phyloP scores from a whole-genome alignment of 1,284 basidiomycete species.

The Phaffia rhodozyma region DNA sequence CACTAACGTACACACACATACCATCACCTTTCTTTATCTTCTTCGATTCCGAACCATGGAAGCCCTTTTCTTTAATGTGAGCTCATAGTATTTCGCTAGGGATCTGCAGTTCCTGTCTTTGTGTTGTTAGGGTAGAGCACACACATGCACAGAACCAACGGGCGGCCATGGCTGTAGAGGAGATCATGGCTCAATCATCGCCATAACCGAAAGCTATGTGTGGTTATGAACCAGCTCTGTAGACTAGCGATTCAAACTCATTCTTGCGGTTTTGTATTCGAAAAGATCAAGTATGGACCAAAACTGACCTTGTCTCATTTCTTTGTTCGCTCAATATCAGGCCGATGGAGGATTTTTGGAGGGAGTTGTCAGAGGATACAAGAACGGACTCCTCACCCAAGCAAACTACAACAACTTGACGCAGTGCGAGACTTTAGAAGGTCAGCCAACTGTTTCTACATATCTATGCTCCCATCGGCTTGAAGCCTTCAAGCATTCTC shows the following conservation, averaged over 20 bases:
- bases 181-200: not conserved
- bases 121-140: not conserved
- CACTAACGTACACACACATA: not conserved
- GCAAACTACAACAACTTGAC: slow-evolving; percentile 85
- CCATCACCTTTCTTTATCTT: not conserved
- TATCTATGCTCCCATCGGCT: no score
- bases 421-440: slow-evolving; percentile 96
- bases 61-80: slow-evolving; percentile 74
- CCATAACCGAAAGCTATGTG: not conserved
- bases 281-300: slow-evolving; percentile 22
- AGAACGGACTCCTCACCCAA: slow-evolving; percentile 77
- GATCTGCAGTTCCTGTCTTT: no score
- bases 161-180: not conserved
- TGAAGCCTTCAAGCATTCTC: not conserved
- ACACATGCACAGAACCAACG: not conserved
- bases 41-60: slow-evolving; percentile 46
- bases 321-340: slow-evolving; percentile 35
- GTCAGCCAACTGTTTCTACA: slow-evolving; percentile 38
- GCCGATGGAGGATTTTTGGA: slow-evolving; percentile 75
- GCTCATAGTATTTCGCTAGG: slow-evolving; percentile 23
- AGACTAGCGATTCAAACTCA: not conserved
- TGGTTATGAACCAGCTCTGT: not conserved
- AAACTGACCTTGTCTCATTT: slow-evolving; percentile 19
- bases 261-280: slow-evolving; percentile 1
- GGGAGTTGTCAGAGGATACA: slow-evolving; percentile 89